Evolutionary conservation across 495 filamentous ascomycete genomes (phyloP).

Genomic region (Tuber calosporum): DNA sequence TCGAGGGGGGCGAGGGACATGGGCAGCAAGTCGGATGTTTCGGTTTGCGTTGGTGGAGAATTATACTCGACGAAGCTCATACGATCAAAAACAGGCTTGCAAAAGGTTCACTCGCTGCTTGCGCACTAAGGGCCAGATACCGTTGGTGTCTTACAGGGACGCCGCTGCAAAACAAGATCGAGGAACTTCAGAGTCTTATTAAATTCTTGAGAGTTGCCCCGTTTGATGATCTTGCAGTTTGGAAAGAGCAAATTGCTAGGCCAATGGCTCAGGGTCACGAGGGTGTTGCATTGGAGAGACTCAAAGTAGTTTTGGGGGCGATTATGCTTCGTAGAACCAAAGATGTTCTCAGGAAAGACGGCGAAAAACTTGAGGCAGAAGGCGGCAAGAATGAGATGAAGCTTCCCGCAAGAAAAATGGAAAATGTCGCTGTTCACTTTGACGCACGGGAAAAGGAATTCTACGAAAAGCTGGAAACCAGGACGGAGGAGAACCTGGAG

Average conservation of each 20-base stretch:
- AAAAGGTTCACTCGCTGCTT: constrained; percentile 84
- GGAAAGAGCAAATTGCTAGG: constrained; percentile 78
- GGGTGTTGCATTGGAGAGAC: constrained; percentile 75
- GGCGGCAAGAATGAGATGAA: constrained; percentile 53
- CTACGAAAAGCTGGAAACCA: constrained; percentile 72
- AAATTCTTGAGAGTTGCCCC: constrained; percentile 89
- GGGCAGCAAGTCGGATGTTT: constrained; percentile 62
- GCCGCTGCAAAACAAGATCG: constrained; percentile 96
- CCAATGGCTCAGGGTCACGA: constrained; percentile 82
- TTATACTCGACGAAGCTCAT: constrained; percentile 94
- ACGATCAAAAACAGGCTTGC: constrained; percentile 97
- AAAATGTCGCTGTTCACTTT: constrained; percentile 72
- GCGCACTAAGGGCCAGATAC: constrained; percentile 70
- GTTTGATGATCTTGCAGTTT: constrained; percentile 70
- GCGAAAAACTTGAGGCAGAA: constrained; percentile 55
- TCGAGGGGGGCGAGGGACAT: constrained; percentile 19
- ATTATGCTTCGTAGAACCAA: constrained; percentile 98
- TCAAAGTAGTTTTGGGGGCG: constrained; percentile 74
- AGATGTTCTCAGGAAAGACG: constrained; percentile 77
- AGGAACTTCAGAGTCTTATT: constrained; percentile 88
- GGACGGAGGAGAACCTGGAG: constrained; percentile 76
- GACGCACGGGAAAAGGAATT: constrained; percentile 70
- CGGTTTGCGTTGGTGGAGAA: constrained; percentile 85
- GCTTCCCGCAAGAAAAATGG: constrained; percentile 78
- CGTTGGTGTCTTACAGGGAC: constrained; percentile 95